phyloP scores from a whole-genome alignment of 1,139 yeast species.

The Yamadazyma sp. region DNA sequence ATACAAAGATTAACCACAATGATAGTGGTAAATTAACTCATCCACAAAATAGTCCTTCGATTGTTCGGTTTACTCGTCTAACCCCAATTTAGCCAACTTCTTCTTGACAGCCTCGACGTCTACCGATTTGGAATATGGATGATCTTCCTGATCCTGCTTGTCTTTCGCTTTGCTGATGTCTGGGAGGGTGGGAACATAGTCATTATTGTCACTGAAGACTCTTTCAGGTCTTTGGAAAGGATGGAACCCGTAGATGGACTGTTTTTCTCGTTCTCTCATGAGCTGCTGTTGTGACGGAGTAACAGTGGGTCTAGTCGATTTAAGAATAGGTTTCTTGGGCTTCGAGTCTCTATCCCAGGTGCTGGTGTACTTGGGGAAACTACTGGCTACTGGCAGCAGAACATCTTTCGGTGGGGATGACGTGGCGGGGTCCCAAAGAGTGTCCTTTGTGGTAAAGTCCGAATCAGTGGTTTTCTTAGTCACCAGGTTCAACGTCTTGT shows the following conservation, averaged over 20 bases:
- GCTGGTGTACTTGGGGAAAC: slow-evolving; percentile 6
- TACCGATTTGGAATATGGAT: slow-evolving; percentile 9
- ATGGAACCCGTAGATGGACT: slow-evolving; percentile 16
- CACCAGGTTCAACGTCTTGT: slow-evolving; percentile 8
- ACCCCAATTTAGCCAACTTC: slow-evolving; percentile 13
- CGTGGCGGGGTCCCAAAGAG: slow-evolving; percentile 41
- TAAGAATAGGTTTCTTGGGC: slow-evolving; percentile 8
- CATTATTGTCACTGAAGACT: slow-evolving; percentile 27
- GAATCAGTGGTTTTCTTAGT: slow-evolving; percentile 2
- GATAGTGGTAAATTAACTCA: background rate
- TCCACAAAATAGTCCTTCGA: background rate
- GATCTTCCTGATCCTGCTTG: slow-evolving; percentile 11
- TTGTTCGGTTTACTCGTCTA: slow-evolving; percentile 4
- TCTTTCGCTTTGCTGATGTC: slow-evolving; percentile 12
- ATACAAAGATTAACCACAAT: too few relatives aligned
- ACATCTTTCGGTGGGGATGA: slow-evolving; percentile 33
- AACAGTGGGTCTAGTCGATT: slow-evolving; percentile 1
- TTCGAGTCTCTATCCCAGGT: slow-evolving; percentile 8
- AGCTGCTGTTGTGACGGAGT: background rate
- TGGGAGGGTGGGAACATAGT: slow-evolving; percentile 31
- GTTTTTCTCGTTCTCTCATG: slow-evolving; percentile 7
- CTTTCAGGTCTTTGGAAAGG: slow-evolving; percentile 30
- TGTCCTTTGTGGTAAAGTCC: slow-evolving; percentile 22
- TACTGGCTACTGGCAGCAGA: background rate
- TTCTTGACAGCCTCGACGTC: slow-evolving; percentile 12